Conservation (phyloP, 169 alveolate species). For the Eimeria maxima region DNA sequence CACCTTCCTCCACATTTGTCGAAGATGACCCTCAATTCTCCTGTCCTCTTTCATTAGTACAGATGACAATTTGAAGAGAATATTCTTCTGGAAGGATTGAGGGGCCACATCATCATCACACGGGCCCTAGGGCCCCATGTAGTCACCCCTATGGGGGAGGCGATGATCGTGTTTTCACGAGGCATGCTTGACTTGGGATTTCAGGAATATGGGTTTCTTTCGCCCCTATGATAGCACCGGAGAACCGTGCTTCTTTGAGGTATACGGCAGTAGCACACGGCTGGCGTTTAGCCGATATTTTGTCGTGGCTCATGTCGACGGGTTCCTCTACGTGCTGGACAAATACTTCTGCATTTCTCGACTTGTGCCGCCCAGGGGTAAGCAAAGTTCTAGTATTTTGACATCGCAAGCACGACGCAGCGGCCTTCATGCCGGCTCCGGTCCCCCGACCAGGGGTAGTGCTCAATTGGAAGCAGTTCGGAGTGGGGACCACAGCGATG, state of each 20-base stretch:
- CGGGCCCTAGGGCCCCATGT: neutral
- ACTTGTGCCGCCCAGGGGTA: slow-evolving; percentile 35
- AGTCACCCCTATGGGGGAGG: slow-evolving; percentile 26
- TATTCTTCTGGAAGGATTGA: neutral
- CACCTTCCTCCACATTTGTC: neutral
- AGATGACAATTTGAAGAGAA: neutral
- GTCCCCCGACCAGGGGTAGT: neutral
- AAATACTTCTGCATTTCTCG: slow-evolving; percentile 66
- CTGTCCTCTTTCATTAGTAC: neutral
- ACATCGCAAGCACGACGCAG: neutral
- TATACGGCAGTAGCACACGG: slow-evolving; percentile 66
- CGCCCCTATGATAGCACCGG: slow-evolving; percentile 47
- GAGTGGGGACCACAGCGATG: neutral
- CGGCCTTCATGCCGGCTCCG: neutral
- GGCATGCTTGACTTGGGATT: neutral
- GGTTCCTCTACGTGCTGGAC: slow-evolving; percentile 63
- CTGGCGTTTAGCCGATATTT: slow-evolving; percentile 71
- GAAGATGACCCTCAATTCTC: neutral
- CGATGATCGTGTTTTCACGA: neutral
- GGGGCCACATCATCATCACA: neutral
- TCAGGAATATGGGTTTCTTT: slow-evolving; percentile 7
- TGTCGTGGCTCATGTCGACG: slow-evolving; percentile 75
- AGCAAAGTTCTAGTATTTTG: neutral
- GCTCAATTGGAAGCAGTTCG: slow-evolving; percentile 18
- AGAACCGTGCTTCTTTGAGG: slow-evolving; percentile 61